These are phyloP conservation scores for Sporothrix dimorphospora DNA, from an alignment of 2,329 filamentous ascomycete genomes.

Conservation along the genomic window DNA sequence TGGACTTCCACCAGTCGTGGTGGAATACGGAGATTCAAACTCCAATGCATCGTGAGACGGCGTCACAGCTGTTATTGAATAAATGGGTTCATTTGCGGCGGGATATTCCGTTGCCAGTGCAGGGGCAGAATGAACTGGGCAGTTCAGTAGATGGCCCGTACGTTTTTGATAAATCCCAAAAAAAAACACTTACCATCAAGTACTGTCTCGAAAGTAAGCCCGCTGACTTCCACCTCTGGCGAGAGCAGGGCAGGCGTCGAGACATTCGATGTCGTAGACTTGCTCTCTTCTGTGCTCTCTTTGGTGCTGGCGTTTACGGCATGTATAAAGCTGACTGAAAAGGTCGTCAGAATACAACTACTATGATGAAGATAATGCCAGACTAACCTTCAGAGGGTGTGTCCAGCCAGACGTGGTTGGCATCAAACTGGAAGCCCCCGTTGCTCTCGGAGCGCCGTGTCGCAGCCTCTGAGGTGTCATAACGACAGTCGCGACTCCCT, in stretches of 20 bases:
- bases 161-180: not conserved
- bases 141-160: not conserved
- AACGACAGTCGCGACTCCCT: not conserved
- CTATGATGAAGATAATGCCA: not conserved
- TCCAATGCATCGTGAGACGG: not conserved
- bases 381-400: slow-evolving; percentile 11
- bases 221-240: not conserved
- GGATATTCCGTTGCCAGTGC: not conserved
- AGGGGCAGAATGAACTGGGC: not conserved
- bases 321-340: not conserved
- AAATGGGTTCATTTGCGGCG: not conserved
- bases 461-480: not conserved
- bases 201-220: not conserved
- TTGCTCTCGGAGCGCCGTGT: not conserved
- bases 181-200: not conserved
- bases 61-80: not conserved
- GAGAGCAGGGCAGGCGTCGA: not conserved
- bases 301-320: not conserved
- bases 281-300: not conserved
- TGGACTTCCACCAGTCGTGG: slow-evolving; percentile 4
- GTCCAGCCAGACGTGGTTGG: slow-evolving; percentile 11
- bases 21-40: slow-evolving; percentile 14
- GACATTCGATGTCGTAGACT: not conserved
- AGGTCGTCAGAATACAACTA: not conserved
- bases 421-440: slow-evolving; percentile 15